Percentiles rank a stretch among this genome's conserved stretches.
These are phyloP conservation scores for Naganishia sp. DNA, from an alignment of 1,284 basidiomycete species.

Conservation along the genomic window DNA sequence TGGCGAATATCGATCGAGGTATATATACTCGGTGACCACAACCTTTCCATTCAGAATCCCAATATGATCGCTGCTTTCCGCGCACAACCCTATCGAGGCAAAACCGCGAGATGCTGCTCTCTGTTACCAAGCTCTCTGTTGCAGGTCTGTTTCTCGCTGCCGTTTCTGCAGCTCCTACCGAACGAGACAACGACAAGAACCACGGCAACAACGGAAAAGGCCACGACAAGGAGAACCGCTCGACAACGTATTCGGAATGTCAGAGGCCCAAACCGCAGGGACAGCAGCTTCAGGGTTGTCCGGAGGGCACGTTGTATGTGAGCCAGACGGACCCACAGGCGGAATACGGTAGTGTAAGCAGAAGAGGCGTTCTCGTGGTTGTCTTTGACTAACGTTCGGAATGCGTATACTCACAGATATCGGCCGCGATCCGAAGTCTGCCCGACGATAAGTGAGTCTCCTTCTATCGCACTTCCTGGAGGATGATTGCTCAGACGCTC, in stretches of 20 bases:
- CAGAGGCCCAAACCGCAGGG: constrained; percentile 32
- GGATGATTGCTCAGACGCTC: too few species aligned
- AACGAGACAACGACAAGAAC: constrained; percentile 7
- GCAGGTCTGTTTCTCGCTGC: neutral
- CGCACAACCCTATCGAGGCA: neutral
- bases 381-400: too few species aligned
- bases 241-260: constrained; percentile 22
- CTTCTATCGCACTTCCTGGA: neutral
- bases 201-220: constrained; percentile 1
- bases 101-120: constrained; percentile 3
- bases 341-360: constrained; percentile 21
- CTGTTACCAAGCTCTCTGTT: neutral
- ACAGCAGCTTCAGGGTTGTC: constrained; percentile 27
- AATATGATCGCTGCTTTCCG: neutral
- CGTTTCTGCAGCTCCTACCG: constrained; percentile 2
- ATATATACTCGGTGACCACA: constrained; percentile 2
- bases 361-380: too few species aligned
- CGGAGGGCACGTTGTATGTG: constrained; percentile 29
- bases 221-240: neutral
- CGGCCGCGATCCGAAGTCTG: constrained; percentile 26
- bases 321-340: constrained; percentile 33
- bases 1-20: too few species aligned
- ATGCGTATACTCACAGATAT: constrained; percentile 3
- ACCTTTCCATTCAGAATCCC: neutral
- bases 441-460: constrained; percentile 8